These are phyloP conservation scores for Quercus lobata DNA, from an alignment of 331 rosid species.

Conservation along the genomic window DNA sequence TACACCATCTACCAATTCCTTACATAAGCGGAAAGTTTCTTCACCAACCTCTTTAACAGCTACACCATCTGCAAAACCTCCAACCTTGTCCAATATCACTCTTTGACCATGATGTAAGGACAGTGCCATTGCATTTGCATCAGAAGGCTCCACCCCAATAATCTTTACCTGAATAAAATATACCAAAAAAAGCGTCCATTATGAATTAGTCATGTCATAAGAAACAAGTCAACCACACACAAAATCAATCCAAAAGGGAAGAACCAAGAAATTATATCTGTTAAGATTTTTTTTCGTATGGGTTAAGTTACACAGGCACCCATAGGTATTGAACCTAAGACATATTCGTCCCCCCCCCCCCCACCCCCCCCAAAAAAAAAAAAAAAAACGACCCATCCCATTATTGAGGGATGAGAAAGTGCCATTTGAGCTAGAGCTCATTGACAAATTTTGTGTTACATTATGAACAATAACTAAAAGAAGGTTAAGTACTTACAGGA, in stretches of 20 bases:
- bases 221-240: conserved; percentile 1
- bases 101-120: conserved; percentile 85
- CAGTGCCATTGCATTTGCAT: conserved; percentile 94
- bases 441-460: not conserved
- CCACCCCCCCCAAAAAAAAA: too few relatives aligned
- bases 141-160: conserved; percentile 90
- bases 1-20: conserved; percentile 82
- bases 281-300: too few relatives aligned
- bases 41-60: conserved; percentile 98
- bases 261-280: not conserved
- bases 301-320: too few relatives aligned
- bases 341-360: too few relatives aligned
- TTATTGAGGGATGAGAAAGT: too few relatives aligned
- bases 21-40: conserved; percentile 86
- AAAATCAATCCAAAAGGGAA: not conserved
- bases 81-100: conserved; percentile 76
- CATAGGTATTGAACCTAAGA: too few relatives aligned
- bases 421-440: too few relatives aligned
- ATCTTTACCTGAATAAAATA: conserved; percentile 65
- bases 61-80: conserved; percentile 98
- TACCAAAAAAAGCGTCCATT: conserved; percentile 6
- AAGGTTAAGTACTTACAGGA: not conserved
- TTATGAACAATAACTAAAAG: not conserved
- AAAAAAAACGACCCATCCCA: too few relatives aligned
- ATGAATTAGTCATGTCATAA: not conserved